Percentiles rank a stretch among this genome's conserved stretches.
Evolutionary conservation across 164 flowering plant species (phyloP).

Genomic region (Warburgia ugandensis): DNA sequence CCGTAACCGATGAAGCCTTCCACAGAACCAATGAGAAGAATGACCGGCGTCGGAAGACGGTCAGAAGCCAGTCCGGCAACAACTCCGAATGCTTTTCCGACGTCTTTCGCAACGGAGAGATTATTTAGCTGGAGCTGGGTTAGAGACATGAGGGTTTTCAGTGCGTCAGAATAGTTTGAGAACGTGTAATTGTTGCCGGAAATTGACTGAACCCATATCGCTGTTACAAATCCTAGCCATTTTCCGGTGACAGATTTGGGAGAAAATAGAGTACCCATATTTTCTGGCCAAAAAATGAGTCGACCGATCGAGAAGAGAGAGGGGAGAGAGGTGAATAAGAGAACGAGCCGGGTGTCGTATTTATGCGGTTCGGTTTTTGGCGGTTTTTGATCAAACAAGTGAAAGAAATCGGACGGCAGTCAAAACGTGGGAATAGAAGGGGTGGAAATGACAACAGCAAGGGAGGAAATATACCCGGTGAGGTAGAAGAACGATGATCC

Average conservation of each 20-base stretch:
- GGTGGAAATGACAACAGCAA: no score
- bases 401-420: no score
- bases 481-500: no score
- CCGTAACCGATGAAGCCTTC: slow-evolving; percentile 81
- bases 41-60: slow-evolving; percentile 37
- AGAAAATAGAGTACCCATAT: slow-evolving; percentile 3
- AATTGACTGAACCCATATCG: slow-evolving; percentile 80
- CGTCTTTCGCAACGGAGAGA: slow-evolving; percentile 16
- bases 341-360: no score
- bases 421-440: no score
- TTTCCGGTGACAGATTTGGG: slow-evolving; percentile 33
- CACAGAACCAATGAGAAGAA: slow-evolving; percentile 67
- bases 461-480: no score
- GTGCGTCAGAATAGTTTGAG: slow-evolving; percentile 67
- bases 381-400: no score
- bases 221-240: slow-evolving; percentile 86
- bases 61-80: slow-evolving; percentile 79
- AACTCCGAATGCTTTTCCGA: slow-evolving; percentile 56
- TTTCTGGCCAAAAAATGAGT: no score
- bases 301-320: no score
- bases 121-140: slow-evolving; percentile 71
- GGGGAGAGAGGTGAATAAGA: no score
- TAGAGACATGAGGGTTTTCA: slow-evolving; percentile 63
- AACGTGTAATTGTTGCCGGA: slow-evolving; percentile 92
- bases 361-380: no score